Evolutionary conservation across 2,329 filamentous ascomycete species (phyloP).

Genomic region (Bipolaris sorokiniana): DNA sequence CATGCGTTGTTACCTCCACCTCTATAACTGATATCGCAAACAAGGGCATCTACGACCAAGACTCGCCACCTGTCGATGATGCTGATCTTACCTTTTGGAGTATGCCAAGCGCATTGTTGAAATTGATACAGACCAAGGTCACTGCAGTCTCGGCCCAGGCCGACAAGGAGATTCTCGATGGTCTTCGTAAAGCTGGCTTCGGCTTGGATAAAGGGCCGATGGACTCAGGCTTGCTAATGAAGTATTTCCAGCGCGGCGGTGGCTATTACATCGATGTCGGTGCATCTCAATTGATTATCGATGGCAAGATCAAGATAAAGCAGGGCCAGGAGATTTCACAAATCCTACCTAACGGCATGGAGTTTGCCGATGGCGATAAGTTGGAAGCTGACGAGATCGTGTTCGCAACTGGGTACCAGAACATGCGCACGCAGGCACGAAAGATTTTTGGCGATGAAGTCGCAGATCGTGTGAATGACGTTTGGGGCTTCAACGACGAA

Average conservation of each 20-base stretch:
- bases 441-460: slow-evolving; percentile 52
- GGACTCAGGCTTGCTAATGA: slow-evolving; percentile 43
- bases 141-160: slow-evolving; percentile 36
- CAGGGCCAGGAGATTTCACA: slow-evolving; percentile 45
- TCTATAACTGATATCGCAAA: slow-evolving; percentile 38
- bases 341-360: slow-evolving; percentile 50
- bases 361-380: slow-evolving; percentile 53
- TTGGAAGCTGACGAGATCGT: slow-evolving; percentile 56
- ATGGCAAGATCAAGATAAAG: slow-evolving; percentile 56
- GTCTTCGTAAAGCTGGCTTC: slow-evolving; percentile 53
- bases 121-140: slow-evolving; percentile 35
- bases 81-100: slow-evolving; percentile 42
- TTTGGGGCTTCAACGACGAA: slow-evolving; percentile 55
- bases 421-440: slow-evolving; percentile 50
- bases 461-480: slow-evolving; percentile 52
- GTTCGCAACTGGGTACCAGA: slow-evolving; percentile 56
- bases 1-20: slow-evolving; percentile 45
- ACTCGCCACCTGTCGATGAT: slow-evolving; percentile 35
- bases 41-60: slow-evolving; percentile 40
- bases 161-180: slow-evolving; percentile 50
- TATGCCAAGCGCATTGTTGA: slow-evolving; percentile 44
- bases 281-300: slow-evolving; percentile 50
- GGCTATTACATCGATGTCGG: slow-evolving; percentile 59
- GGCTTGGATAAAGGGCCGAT: slow-evolving; percentile 43
- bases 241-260: slow-evolving; percentile 53